Percentiles rank a stretch among this genome's conserved stretches.
Evolutionary conservation across 2,329 filamentous ascomycete species (phyloP).

Genomic region (Beauveria brongniartii): DNA sequence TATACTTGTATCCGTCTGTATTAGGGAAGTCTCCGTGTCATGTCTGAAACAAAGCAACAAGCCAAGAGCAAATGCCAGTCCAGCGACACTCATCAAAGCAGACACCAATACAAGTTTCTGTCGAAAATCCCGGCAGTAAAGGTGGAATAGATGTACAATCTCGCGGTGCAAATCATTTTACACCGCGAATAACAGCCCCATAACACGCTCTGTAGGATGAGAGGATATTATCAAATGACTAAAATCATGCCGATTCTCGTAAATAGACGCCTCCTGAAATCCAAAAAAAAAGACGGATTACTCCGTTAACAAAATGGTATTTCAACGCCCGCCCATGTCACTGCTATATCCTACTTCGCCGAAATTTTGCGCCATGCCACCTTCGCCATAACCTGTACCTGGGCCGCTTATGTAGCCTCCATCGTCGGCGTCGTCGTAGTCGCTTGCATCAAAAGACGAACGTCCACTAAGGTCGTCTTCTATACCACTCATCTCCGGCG

Average conservation of each 20-base stretch:
- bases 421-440: constrained; percentile 68
- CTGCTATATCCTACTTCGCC: constrained; percentile 45
- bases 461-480: constrained; percentile 72
- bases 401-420: constrained; percentile 58
- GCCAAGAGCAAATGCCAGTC: neutral
- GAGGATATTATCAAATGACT: neutral
- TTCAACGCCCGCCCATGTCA: constrained; percentile 36
- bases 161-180: neutral
- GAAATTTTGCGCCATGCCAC: constrained; percentile 46
- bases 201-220: neutral
- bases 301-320: neutral
- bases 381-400: constrained; percentile 51
- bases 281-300: neutral
- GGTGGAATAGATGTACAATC: neutral
- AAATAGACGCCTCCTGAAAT: neutral
- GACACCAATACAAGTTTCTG: neutral
- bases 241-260: neutral
- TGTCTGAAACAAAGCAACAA: neutral
- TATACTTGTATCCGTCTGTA: neutral
- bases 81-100: neutral
- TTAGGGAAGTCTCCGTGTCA: neutral
- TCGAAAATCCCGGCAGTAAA: neutral
- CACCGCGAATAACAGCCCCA: neutral
- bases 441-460: constrained; percentile 75
- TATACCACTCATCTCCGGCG: constrained; percentile 54